These are phyloP conservation scores for Aspergillus phoenicis DNA, from an alignment of 2,329 filamentous ascomycete species.

Conservation along the genomic window DNA sequence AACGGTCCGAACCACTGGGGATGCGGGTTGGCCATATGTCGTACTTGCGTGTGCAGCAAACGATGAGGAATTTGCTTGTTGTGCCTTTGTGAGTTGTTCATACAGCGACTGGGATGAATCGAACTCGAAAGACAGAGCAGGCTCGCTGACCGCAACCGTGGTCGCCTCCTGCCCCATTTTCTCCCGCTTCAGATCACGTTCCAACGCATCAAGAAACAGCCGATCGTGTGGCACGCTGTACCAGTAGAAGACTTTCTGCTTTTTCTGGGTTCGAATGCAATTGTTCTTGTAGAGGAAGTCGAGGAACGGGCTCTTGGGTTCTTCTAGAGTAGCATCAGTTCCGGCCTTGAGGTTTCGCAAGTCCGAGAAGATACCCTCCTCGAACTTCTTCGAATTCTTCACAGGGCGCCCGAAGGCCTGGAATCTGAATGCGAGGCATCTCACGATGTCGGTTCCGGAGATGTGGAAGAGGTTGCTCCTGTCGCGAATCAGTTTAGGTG, in stretches of 20 bases:
- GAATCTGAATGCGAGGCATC: slow-evolving; percentile 96
- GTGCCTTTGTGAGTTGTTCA: slow-evolving; percentile 98
- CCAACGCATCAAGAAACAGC: slow-evolving; percentile 93
- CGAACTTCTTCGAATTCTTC: slow-evolving; percentile 99
- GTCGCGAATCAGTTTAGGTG: slow-evolving; percentile 21
- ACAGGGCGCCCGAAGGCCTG: slow-evolving; percentile 97
- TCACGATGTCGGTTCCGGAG: slow-evolving; percentile 96
- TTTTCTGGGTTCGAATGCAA: slow-evolving; percentile 99
- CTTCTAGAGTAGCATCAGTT: slow-evolving; percentile 95
- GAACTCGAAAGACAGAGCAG: slow-evolving; percentile 96
- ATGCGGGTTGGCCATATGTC: slow-evolving; percentile 70
- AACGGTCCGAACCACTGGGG: slow-evolving; percentile 85
- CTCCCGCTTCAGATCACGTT: slow-evolving; percentile 96
- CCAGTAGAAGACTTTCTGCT: slow-evolving; percentile 99
- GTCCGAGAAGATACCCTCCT: slow-evolving; percentile 99
- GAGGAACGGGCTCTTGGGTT: slow-evolving; percentile 97
- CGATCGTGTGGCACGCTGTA: slow-evolving; percentile 98
- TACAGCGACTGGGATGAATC: slow-evolving; percentile 98
- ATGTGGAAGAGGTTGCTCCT: slow-evolving; percentile 99
- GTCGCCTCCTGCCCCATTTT: slow-evolving; percentile 99
- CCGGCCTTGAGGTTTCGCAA: slow-evolving; percentile 97
- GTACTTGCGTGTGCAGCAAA: slow-evolving; percentile 79
- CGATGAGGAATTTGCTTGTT: slow-evolving; percentile 97
- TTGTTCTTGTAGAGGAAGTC: slow-evolving; percentile 99
- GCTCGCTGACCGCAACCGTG: slow-evolving; percentile 94